These are phyloP conservation scores for Penicillium ochrochloron DNA, from an alignment of 495 filamentous ascomycete genomes.

Conservation along the genomic window DNA sequence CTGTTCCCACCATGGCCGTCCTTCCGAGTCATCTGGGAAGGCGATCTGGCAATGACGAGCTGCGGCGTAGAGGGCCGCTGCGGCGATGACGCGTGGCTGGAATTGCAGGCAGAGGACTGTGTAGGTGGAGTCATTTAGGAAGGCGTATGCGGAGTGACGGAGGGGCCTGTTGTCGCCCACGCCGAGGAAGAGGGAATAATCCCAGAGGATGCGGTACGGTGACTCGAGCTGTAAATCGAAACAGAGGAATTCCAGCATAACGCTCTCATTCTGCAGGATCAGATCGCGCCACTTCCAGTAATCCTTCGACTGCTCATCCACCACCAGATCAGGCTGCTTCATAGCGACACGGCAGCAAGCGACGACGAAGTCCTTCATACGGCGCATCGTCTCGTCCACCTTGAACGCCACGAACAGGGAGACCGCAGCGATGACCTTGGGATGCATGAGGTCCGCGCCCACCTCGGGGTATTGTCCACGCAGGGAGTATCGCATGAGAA, in stretches of 20 bases:
- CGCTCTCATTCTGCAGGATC: constrained; percentile 87
- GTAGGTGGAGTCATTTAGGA: constrained; percentile 84
- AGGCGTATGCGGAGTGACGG: constrained; percentile 86
- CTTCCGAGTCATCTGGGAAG: constrained; percentile 73
- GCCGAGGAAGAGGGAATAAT: constrained; percentile 70
- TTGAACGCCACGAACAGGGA: constrained; percentile 93
- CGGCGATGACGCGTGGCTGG: constrained; percentile 76
- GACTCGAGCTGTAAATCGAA: constrained; percentile 90
- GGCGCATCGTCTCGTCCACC: constrained; percentile 92
- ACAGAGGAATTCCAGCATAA: constrained; percentile 87
- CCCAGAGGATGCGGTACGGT: constrained; percentile 80
- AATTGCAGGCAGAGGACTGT: constrained; percentile 86
- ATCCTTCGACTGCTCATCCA: constrained; percentile 95
- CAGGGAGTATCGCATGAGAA: constrained; percentile 81
- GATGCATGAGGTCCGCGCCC: constrained; percentile 60
- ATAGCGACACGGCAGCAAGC: constrained; percentile 93
- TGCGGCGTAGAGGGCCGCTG: constrained; percentile 84
- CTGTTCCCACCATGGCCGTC: constrained; percentile 87
- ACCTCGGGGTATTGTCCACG: constrained; percentile 58
- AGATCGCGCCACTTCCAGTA: constrained; percentile 97
- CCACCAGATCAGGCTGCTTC: constrained; percentile 81
- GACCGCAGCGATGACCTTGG: constrained; percentile 89
- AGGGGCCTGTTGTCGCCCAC: constrained; percentile 74
- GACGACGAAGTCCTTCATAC: constrained; percentile 89
- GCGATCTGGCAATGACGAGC: constrained; percentile 67